Evolutionary conservation across 768 basidiomycete species (phyloP).

Genomic region (Tubosaeta sp.): DNA sequence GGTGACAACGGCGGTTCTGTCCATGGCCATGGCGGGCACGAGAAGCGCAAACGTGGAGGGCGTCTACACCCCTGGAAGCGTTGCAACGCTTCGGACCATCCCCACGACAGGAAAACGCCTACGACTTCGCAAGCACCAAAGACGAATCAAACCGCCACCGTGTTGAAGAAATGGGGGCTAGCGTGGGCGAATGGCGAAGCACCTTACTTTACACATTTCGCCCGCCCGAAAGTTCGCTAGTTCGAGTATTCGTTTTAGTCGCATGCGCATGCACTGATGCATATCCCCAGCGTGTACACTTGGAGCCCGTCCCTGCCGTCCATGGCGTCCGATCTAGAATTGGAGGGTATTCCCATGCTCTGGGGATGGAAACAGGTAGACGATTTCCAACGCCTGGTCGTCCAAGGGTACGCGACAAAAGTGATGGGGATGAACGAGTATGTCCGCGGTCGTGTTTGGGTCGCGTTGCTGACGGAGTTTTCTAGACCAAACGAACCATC

Average conservation of each 20-base stretch:
- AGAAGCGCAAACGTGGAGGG: conserved; percentile 15
- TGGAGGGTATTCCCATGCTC: conserved; percentile 62
- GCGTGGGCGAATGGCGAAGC: conserved; percentile 63
- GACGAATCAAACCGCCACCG: not conserved
- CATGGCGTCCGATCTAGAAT: conserved; percentile 40
- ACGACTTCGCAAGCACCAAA: not conserved
- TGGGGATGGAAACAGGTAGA: conserved; percentile 57
- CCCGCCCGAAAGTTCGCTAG: conserved; percentile 40
- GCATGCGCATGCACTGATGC: not conserved
- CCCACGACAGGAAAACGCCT: conserved; percentile 4
- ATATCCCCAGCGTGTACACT: conserved; percentile 47
- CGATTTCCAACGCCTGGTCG: conserved; percentile 45
- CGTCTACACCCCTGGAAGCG: conserved; percentile 12
- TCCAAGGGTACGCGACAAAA: conserved; percentile 48
- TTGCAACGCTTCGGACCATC: conserved; percentile 11
- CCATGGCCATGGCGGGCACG: conserved; percentile 2
- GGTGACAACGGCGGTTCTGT: not conserved
- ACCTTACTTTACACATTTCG: conserved; percentile 47
- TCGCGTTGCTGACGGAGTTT: not conserved
- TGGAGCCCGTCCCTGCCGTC: conserved; percentile 57
- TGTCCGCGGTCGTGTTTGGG: conserved; percentile 17
- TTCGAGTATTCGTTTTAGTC: conserved; percentile 24
- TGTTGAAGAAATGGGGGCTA: conserved; percentile 51
- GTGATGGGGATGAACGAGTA: conserved; percentile 81
- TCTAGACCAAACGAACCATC: conserved; percentile 62